Evolutionary conservation across 305 asterid genomes (phyloP).

Genomic region (Fraxinus sp.): DNA sequence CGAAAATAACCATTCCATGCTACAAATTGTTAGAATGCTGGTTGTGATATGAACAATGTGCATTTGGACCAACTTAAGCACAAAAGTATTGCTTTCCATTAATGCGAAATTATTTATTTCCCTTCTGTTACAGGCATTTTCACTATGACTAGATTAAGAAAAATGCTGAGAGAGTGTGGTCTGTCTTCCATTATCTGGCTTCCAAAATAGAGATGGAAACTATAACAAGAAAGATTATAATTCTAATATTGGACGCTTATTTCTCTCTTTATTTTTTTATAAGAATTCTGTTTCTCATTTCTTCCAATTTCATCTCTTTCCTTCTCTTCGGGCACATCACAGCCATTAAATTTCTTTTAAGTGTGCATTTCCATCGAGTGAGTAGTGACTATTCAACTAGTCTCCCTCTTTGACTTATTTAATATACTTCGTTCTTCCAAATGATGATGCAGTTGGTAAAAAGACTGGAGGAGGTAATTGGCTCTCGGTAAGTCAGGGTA

Average conservation of each 20-base stretch:
- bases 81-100: neutral
- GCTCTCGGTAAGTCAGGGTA: constrained; percentile 97
- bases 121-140: constrained; percentile 4
- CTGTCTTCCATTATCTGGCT: constrained; percentile 1
- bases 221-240: neutral
- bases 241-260: neutral
- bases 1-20: constrained; percentile 1
- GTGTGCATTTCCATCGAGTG: neutral
- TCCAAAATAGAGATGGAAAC: neutral
- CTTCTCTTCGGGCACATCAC: neutral
- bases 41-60: constrained; percentile 1
- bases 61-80: constrained; percentile 10
- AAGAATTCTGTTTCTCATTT: neutral
- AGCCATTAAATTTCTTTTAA: constrained; percentile 15
- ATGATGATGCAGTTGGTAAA: constrained; percentile 60
- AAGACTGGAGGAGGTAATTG: constrained; percentile 83
- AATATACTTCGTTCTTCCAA: constrained; percentile 21
- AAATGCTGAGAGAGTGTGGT: neutral
- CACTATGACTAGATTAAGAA: neutral
- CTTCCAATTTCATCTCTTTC: neutral
- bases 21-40: neutral
- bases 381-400: neutral
- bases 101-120: neutral
- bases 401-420: constrained; percentile 19
- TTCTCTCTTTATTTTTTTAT: neutral